Conservation (phyloP, 2,329 filamentous ascomycete species). For the Thielaviopsis punctulata region DNA sequence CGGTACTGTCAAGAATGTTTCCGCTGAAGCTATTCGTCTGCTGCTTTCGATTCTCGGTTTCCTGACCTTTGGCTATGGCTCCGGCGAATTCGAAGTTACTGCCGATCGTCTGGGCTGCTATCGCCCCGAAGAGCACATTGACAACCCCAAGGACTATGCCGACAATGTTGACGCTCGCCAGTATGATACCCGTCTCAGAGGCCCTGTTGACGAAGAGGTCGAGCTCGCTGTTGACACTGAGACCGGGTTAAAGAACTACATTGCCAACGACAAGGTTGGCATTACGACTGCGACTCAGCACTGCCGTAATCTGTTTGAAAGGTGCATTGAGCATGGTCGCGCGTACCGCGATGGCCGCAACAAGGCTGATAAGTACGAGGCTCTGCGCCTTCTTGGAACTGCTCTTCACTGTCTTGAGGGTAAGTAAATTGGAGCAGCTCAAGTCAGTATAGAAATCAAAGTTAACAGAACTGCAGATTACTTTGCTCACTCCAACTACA, state of each 20-base stretch:
- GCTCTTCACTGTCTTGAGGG: conserved; percentile 77
- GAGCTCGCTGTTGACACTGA: conserved; percentile 65
- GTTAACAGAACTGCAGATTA: conserved; percentile 39
- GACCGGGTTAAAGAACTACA: conserved; percentile 82
- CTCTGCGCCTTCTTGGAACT: conserved; percentile 70
- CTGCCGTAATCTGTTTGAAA: conserved; percentile 54
- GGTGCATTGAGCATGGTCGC: conserved; percentile 65
- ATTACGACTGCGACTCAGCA: conserved; percentile 72
- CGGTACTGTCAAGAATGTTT: conserved; percentile 79
- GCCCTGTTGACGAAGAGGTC: conserved; percentile 57
- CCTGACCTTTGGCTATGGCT: conserved; percentile 77
- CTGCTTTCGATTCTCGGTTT: conserved; percentile 80
- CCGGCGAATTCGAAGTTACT: conserved; percentile 70
- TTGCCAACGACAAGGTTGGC: conserved; percentile 61
- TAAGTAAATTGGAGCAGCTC: conserved; percentile 18
- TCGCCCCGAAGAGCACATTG: conserved; percentile 56
- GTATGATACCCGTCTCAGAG: conserved; percentile 67
- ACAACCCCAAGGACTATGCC: conserved; percentile 76
- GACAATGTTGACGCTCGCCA: conserved; percentile 72
- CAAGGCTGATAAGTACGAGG: conserved; percentile 66
- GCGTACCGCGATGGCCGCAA: conserved; percentile 42
- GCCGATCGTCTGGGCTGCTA: conserved; percentile 66
- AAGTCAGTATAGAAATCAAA: background rate
- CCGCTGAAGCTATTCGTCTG: conserved; percentile 77
- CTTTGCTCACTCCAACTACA: conserved; percentile 87